phyloP scores from a whole-genome alignment of 129 eudicot species.

The Ambrosia artemisiifolia region DNA sequence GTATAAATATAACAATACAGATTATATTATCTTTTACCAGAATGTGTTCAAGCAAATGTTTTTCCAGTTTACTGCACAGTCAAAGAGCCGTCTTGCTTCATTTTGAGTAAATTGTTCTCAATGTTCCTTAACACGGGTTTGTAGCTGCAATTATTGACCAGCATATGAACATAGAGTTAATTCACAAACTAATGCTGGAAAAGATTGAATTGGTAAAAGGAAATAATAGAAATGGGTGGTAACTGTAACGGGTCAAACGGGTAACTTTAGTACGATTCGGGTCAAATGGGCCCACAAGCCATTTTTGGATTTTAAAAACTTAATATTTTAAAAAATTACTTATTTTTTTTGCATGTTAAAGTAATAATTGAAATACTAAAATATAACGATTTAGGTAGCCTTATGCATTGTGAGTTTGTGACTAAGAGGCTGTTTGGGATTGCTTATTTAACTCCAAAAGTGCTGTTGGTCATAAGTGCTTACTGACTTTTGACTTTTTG shows the following conservation, averaged over 20 bases:
- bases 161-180: background rate
- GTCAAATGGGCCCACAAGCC: background rate
- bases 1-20: constrained; percentile 15
- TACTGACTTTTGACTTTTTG: no score
- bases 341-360: background rate
- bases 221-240: background rate
- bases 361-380: background rate
- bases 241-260: background rate
- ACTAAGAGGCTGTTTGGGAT: no score
- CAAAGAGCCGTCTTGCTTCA: constrained; percentile 81
- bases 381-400: background rate
- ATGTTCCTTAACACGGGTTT: constrained; percentile 87
- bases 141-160: constrained; percentile 50
- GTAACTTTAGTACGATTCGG: background rate
- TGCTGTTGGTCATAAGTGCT: no score
- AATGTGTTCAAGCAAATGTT: constrained; percentile 22
- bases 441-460: no score
- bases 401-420: background rate
- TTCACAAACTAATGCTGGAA: background rate
- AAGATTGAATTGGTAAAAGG: background rate
- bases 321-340: background rate
- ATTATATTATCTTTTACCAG: constrained; percentile 17
- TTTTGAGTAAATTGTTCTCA: constrained; percentile 75
- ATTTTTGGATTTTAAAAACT: background rate
- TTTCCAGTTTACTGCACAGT: constrained; percentile 45